Evolutionary conservation across 192 early-diverging fungal genomes (phyloP), one percentile per base, ranked within the genome.

Genomic region (Coemansia sp.): DNA sequence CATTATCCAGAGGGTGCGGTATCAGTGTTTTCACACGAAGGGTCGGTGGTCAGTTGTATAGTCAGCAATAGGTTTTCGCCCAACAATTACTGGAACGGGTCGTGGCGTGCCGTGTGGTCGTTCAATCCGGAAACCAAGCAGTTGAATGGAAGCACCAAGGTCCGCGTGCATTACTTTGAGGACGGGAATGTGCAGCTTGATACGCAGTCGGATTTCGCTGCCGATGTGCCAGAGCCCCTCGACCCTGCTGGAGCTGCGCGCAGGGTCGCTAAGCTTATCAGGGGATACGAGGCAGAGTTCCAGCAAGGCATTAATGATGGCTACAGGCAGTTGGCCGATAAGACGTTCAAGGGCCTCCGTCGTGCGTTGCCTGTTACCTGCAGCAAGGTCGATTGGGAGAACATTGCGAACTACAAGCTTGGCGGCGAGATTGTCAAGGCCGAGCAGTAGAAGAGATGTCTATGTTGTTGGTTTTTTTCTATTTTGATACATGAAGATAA

Each of bases 141-240:
- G 47, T 62, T 97, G 13, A 90, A 86, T 55, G 96, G 95, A 3
- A 81, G 73, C 15, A 69, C 91, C 32, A 88, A 88, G 68, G 91
- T 93, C 21, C 84, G 90, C 48, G 95, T 99, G 16, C 98, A 99
- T 69, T 99, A 99, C 77, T 99, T 95, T 78, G 98, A 99, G 85
- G 96, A 99, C 68, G 98, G 98, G 15, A 99, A 99, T 67, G 96
- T 99, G 45, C 98, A 99, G 79, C 75, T 98, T 47, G 90, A 94
- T 61, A 85, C 91, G 21, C 81, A 86, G 21, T 92, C 94, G 66
- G 90, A 93, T 8, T 73, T 90, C 43, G 57, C 75, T 0, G 66
- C 65, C 8, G 76, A 78, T 43, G 62, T 85, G 11, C 21, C 37
- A 11, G 56, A 41, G 40, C 15, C 26, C 13, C 19, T 41, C 11